Evolutionary conservation across 2,329 filamentous ascomycete species (phyloP).

Genomic region (Rosellinia necatrix): DNA sequence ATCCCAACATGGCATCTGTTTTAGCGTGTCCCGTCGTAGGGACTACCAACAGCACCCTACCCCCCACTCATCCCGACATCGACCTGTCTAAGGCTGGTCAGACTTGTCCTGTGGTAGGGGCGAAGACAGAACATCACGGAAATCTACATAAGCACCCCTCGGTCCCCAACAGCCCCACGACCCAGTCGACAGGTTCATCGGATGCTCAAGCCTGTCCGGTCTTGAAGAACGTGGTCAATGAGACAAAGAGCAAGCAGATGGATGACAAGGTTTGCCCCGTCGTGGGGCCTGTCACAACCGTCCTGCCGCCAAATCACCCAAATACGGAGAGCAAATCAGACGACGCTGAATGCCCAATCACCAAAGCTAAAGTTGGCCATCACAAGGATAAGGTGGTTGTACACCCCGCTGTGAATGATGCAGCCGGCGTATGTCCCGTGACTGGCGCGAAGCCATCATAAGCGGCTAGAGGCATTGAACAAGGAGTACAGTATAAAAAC

Average conservation of each 20-base stretch:
- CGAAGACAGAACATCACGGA: conserved; percentile 48
- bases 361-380: conserved; percentile 48
- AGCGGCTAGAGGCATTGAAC: background rate
- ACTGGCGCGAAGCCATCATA: conserved; percentile 38
- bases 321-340: conserved; percentile 38
- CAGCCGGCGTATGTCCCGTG: conserved; percentile 46
- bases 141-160: conserved; percentile 47
- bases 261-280: conserved; percentile 50
- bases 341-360: conserved; percentile 46
- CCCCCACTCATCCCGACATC: conserved; percentile 46
- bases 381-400: conserved; percentile 47
- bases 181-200: conserved; percentile 31
- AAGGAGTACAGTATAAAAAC: background rate
- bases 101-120: conserved; percentile 48
- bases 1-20: conserved; percentile 38
- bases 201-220: conserved; percentile 48
- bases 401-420: conserved; percentile 43
- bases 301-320: conserved; percentile 49
- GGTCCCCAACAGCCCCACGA: conserved; percentile 37
- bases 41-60: conserved; percentile 48
- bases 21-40: conserved; percentile 48
- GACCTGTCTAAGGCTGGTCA: conserved; percentile 48
- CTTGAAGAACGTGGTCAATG: conserved; percentile 41
- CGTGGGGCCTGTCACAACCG: conserved; percentile 48
- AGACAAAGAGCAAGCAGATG: conserved; percentile 46